These are phyloP conservation scores for Ichthyophonus hoferi DNA, from an alignment of 208 protist species.

Conservation along the genomic window DNA sequence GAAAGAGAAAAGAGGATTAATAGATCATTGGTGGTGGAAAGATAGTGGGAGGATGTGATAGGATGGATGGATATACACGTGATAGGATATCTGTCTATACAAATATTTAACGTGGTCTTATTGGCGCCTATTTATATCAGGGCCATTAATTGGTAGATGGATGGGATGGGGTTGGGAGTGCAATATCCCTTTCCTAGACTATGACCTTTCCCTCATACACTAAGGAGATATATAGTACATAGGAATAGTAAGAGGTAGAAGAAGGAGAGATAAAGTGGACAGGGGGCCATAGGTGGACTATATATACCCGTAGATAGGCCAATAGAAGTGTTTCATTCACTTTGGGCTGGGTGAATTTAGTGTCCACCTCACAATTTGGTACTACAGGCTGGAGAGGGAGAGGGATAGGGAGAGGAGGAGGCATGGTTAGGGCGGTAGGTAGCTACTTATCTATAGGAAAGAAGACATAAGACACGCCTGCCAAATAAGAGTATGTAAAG, in stretches of 20 bases:
- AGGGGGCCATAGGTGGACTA: neutral
- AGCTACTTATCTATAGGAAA: too few relatives aligned
- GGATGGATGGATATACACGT: too few relatives aligned
- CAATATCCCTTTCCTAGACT: neutral
- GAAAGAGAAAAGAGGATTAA: neutral
- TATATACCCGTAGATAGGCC: neutral
- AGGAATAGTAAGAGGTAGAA: neutral
- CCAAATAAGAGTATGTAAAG: too few relatives aligned
- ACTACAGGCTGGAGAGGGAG: neutral
- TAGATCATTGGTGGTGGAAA: neutral
- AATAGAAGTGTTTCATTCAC: constrained; percentile 5
- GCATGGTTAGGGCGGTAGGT: neutral
- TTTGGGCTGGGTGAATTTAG: neutral
- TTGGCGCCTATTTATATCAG: neutral
- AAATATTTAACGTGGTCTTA: neutral
- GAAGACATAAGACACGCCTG: too few relatives aligned
- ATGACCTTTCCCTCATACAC: neutral
- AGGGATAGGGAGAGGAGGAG: neutral
- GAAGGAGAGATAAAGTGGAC: neutral
- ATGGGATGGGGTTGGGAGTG: neutral
- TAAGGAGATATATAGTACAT: neutral
- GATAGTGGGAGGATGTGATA: neutral
- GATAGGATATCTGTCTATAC: neutral
- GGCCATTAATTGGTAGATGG: neutral
- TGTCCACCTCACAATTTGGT: neutral